Base-by-base conservation (phyloP, 2,329 filamentous ascomycete genomes). In the Penicillium olsonii region DNA sequence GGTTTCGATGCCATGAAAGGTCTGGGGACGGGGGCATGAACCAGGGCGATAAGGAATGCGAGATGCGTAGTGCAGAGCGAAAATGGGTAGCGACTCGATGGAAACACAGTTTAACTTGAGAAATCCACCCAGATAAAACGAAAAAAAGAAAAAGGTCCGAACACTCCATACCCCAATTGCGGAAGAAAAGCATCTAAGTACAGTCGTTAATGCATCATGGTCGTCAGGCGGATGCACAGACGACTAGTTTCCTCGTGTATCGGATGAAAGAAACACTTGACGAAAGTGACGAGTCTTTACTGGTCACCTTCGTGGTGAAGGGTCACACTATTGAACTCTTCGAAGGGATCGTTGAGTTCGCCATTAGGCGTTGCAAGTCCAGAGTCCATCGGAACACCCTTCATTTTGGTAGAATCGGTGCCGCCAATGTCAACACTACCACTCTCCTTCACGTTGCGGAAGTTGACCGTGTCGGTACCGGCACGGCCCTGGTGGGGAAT, bases 291-390 rank as follows among this genome's bases (percentile, higher is more conserved):
- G 48, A 53, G 37, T 49, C 49, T 41, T 50, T 44, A 44, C 31
- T 46, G 45, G 31, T 96, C 92, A 14, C 91, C 94, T 48, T 97
- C 94, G 67, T 99, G 94, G 71, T 97, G 92, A 54, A 99, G 78
- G 42, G 94, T 99, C 35, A 99, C 92, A 68, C 90, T 95, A 78
- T 97, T 99, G 74, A 99, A 99, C 71, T 97, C 94, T 72, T 96
- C 90, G 68, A 99, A 99, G 2, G 94, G 94, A 79, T 99, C 94
- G 3, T 83, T 79, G 31, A 87, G 68, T 67, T 96, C 92, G 31
- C 81, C 88, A 37, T 88, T 89, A 1, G 92, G 92, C 2, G 92
- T 97, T 2, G 87, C 84, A 45, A 95, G 78, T 1, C 89, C 90
- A 37, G 87, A 92, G 66, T 96, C 91, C 53, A 96, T 76, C 8